Base-by-base conservation (phyloP, 2,329 filamentous ascomycete species). In the Cytospora piceae region DNA sequence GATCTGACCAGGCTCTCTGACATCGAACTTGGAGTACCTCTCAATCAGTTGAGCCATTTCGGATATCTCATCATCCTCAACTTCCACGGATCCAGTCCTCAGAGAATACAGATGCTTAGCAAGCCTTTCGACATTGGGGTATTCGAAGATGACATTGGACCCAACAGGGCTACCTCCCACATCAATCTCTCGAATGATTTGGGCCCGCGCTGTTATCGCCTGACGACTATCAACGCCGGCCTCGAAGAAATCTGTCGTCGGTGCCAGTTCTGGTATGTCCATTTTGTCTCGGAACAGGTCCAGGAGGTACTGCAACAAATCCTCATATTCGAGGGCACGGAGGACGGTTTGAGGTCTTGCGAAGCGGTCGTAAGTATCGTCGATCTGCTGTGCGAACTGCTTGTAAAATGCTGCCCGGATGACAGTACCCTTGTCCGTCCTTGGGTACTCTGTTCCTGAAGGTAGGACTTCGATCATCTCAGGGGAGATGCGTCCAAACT, bases 351-450 rank as follows among this genome's bases (percentile, higher is more conserved):
- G 53, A 22, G 60, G 60, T 5, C 64, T 69, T 32, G 71, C 72
- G 52, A 72, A 74, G 14, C 65, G 65, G 0, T 66, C 63, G 63
- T 86, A 86, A 2, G 77, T 75, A 4, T 71, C 70, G n/a, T 82
- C 77, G 51, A 87, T 86, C 17, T 80, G 71, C 0, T 78, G 71
- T 14, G 77, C 76, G 62, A 85, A 86, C 32, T 80, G 73, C 54
- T 75, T 74, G 68, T 86, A 85, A 9, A 83, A 78, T 22, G 80
- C 79, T 4, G 80, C 80, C 3, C 85, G 79, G 58, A 87, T 86
- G 63, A 84, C 79, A 0, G 83, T 87, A 3, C 83, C 83, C 71
- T 87, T 87, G 66, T 87, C 85, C 0, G 85, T 87, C 49, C 73
- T 74, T 1, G 67, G 67, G 9, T 84, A 87, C 3, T 73, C 68